Evolutionary conservation across 148 eudicot genomes (phyloP), one percentile per base, ranked within the genome.

Genomic region (Vaccinium myrtillus): DNA sequence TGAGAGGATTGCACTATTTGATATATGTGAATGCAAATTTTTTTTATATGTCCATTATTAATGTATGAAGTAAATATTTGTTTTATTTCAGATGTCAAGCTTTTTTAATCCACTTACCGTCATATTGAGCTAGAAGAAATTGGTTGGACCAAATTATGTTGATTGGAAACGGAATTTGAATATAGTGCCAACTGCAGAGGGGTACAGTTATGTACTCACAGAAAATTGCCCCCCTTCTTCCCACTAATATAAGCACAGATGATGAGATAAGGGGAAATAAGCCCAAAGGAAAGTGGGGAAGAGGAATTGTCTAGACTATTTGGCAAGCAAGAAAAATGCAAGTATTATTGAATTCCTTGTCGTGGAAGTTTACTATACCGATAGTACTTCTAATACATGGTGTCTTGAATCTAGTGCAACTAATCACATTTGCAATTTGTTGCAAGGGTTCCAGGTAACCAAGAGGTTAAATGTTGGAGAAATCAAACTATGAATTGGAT

Each of bases 131-230:
- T 10, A n/a, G 27, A 63, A 63, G 27, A 63, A 63, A 63, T 63
- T 63, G 70, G 70, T 63, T 21, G 70, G 70, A n/a, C 69, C 69
- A 8, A 63, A 63, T n/a, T 63, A 63, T 63, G 69, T 63, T 63
- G 69, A 63, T 25, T 63, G 12, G 30, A 59, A 59, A 59, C 2
- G 10, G 8, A 19, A 59, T 59, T 59, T 59, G 67, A 59, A 59
- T 8, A 59, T n/a, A 1, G 27, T 63, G 13, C 12, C 19, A n/a
- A 63, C 69, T 63, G 12, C 30, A 63, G 4, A 63, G 27, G 70
- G 30, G 70, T n/a, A 63, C 30, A 63, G 0, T 63, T 63, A 63
- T 63, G 70, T 63, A 0, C 70, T 63, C 25, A 63, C 30, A n/a
- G 12, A 63, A n/a, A 63, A n/a, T 63, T 63, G 70, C 27, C 12